These are phyloP conservation scores for Sordaria brevicollis DNA, from an alignment of 495 filamentous ascomycete species.

Conservation along the genomic window DNA sequence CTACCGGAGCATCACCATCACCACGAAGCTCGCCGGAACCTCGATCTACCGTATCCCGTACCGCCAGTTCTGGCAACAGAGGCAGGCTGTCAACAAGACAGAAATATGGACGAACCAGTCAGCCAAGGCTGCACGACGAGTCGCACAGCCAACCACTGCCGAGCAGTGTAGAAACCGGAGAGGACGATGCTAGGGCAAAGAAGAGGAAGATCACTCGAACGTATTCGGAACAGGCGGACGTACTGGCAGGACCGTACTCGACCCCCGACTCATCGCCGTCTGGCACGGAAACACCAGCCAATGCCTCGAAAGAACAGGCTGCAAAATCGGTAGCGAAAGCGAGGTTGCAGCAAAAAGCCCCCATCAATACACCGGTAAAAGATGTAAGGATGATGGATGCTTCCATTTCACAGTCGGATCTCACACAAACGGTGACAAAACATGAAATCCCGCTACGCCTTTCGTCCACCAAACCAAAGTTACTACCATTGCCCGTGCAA, in stretches of 20 bases:
- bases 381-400: constrained; percentile 13
- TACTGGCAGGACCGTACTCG: constrained; percentile 12
- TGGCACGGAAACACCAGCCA: constrained; percentile 3
- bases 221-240: constrained; percentile 12
- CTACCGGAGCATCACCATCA: constrained; percentile 3
- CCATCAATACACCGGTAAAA: constrained; percentile 15
- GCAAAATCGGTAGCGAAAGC: constrained; percentile 4
- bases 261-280: constrained; percentile 20
- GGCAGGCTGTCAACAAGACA: not conserved
- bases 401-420: constrained; percentile 4
- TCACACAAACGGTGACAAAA: constrained; percentile 13
- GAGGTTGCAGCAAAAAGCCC: not conserved
- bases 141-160: constrained; percentile 20
- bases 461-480: constrained; percentile 9
- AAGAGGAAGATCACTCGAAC: constrained; percentile 17
- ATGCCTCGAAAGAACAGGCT: not conserved
- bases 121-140: constrained; percentile 4
- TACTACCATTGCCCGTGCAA: constrained; percentile 1
- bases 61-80: constrained; percentile 1
- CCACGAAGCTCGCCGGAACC: constrained; percentile 11
- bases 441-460: constrained; percentile 31
- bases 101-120: not conserved
- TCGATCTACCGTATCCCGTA: constrained; percentile 1
- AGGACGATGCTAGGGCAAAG: constrained; percentile 10
- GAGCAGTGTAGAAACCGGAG: not conserved